Conservation (phyloP, 1,139 yeast genomes). For the Saccharomycopsis crataegensis region DNA sequence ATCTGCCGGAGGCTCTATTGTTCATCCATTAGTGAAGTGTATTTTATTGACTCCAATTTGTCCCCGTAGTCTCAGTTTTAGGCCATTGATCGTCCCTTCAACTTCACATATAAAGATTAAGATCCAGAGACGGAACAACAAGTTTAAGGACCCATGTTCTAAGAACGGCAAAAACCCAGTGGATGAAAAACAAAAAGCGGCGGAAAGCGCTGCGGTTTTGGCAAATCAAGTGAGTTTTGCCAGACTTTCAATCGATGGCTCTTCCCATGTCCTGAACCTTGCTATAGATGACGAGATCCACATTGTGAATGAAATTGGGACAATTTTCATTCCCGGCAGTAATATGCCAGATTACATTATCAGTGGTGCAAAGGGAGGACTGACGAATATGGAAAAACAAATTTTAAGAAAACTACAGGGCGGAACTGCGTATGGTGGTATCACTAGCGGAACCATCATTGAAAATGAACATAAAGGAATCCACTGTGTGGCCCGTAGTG, state of each 20-base stretch:
- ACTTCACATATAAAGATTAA: conserved; percentile 61
- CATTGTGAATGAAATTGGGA: conserved; percentile 53
- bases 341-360: conserved; percentile 28
- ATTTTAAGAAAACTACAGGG: not conserved
- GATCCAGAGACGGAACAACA: conserved; percentile 34
- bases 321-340: conserved; percentile 43
- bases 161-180: not conserved
- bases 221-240: conserved; percentile 4
- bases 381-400: conserved; percentile 10
- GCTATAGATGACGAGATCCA: conserved; percentile 74
- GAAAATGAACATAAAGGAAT: conserved; percentile 46
- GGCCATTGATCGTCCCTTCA: conserved; percentile 78
- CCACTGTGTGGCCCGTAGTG: conserved; percentile 82
- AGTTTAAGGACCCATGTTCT: not conserved
- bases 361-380: conserved; percentile 21
- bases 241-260: conserved; percentile 18
- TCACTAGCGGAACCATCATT: conserved; percentile 22
- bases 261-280: conserved; percentile 33
- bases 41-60: conserved; percentile 83
- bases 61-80: conserved; percentile 76
- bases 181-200: not conserved
- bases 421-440: conserved; percentile 10
- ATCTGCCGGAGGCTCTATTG: conserved; percentile 87
- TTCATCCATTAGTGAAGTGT: conserved; percentile 81
- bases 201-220: not conserved